Evolutionary conservation across 2,329 filamentous ascomycete genomes (phyloP), one percentile per base, ranked within the genome.

Genomic region (Neobulgaria alba): DNA sequence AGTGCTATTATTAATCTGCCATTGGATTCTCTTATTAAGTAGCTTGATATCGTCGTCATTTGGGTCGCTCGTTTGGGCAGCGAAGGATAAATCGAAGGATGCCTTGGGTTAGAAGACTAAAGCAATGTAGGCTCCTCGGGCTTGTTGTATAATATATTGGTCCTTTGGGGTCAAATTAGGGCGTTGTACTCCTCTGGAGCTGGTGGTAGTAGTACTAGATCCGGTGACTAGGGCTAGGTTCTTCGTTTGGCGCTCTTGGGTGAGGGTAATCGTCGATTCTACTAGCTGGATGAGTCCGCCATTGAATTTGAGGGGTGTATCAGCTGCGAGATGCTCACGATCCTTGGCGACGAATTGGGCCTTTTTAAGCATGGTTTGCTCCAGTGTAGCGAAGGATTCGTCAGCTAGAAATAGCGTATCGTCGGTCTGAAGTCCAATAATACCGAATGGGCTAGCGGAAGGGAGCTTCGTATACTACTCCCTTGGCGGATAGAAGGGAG

Each of bases 341-440:
- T 12, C 21, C 17, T 42, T 42, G 17, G 39, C 33, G 10, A 37
- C 21, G 14, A 42, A 32, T 17, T 33, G 18, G 14, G 32, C 39
- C 23, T 36, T 37, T 8, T 21, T 10, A 21, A 42, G 33, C 19
- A 36, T 29, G 20, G 18, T 10, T 9, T 18, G 26, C 16, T 41
- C 39, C 19, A 17, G 20, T 9, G 16, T 10, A n/a, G 35, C 20
- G 18, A 42, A 42, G 21, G 31, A n/a, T 10, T 36, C 15, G 18
- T 42, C 33, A 10, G 33, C 39, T 18, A 37, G 17, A 23, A 42
- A 16, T 16, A 37, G 33, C 15, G 33, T 42, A 33, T 37, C 39
- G 32, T 42, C 33, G 8, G 33, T 42, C 36, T 42, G 39, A 10
- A 42, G 16, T 9, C 39, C 39, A 17, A 42, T 29, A 31, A 42